Base-by-base conservation (phyloP, 2,329 filamentous ascomycete genomes). In the Paecilomyces sp. region DNA sequence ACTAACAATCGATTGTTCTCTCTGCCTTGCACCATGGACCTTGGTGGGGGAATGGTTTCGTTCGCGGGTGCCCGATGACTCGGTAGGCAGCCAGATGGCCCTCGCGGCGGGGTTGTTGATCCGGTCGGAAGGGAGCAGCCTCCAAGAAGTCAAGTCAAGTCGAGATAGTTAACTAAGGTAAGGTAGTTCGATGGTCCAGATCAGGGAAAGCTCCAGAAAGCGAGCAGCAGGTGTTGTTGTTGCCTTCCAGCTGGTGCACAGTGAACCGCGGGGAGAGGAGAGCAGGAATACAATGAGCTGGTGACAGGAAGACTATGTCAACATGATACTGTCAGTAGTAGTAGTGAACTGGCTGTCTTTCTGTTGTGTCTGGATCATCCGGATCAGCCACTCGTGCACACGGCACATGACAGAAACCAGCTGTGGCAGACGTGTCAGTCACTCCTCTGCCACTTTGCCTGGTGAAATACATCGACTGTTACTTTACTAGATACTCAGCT, bases 361-460 rank as follows among this genome's bases (percentile, higher is more conserved):
- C 25, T 28, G 25, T 28, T 3, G 6, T 47, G 13, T 41, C 36
- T 47, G 41, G 55, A 53, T 54, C 33, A 51, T 30, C 28, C 31
- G 51, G 50, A 54, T 9, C 41, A 51, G 60, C 58, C 53, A 60
- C 58, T 58, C 24, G 28, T 30, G 47, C 34, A 58, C 55, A 58
- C 58, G 60, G 60, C 60, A 59, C 60, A 62, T 62, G 60, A 62
- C 58, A 54, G 12, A 25, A n/a, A 28, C 25, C 22, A 53, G n/a
- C 51, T 22, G 22, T 13, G 9, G 18, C 36, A 47, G 36, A 47
- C 36, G 36, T 47, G 36, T 47, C 36, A 47, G 41, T 47, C 41
- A 47, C 41, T 47, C 41, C 41, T n/a, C 41, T 2, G 41, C 18
- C 3, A 47, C n/a, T 15, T 53, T 30, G 25, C 22, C 22, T n/a